These are phyloP conservation scores for Trypethelium eluteriae DNA, from an alignment of 495 filamentous ascomycete genomes.

Conservation along the genomic window DNA sequence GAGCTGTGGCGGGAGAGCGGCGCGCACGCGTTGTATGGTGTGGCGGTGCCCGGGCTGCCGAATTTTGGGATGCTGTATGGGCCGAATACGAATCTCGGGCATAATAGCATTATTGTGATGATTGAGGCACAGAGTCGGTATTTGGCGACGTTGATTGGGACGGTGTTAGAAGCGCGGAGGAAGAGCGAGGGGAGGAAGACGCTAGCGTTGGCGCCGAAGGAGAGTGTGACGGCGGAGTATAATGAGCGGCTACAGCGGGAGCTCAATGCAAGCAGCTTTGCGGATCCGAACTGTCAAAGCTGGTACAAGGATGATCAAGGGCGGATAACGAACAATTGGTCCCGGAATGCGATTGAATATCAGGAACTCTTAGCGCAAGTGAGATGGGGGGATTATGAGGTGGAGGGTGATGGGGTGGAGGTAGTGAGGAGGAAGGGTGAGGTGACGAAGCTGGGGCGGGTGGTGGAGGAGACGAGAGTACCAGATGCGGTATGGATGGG, in stretches of 20 bases:
- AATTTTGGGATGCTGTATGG: conserved; percentile 55
- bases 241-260: conserved; percentile 42
- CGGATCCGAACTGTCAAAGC: conserved; percentile 47
- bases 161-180: conserved; percentile 36
- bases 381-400: conserved; percentile 44
- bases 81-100: conserved; percentile 50
- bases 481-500: conserved; percentile 32
- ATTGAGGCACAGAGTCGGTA: conserved; percentile 52
- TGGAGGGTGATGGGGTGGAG: conserved; percentile 35
- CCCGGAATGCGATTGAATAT: conserved; percentile 44
- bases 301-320: conserved; percentile 53
- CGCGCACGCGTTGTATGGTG: conserved; percentile 42
- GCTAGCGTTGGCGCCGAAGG: conserved; percentile 38
- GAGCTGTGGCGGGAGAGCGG: conserved; percentile 49
- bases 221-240: conserved; percentile 35
- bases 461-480: conserved; percentile 40
- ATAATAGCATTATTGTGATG: conserved; percentile 53
- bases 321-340: conserved; percentile 52
- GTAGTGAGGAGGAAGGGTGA: conserved; percentile 32
- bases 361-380: conserved; percentile 41
- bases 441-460: conserved; percentile 38
- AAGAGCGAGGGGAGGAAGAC: conserved; percentile 36
- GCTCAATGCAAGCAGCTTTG: conserved; percentile 42
- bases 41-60: conserved; percentile 43
- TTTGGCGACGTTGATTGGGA: conserved; percentile 42